Percentiles rank a stretch among this genome's conserved stretches.
phyloP scores from a whole-genome alignment of 225 moss, liverwort and hornwort species.

The Pleurozium schreberi region DNA sequence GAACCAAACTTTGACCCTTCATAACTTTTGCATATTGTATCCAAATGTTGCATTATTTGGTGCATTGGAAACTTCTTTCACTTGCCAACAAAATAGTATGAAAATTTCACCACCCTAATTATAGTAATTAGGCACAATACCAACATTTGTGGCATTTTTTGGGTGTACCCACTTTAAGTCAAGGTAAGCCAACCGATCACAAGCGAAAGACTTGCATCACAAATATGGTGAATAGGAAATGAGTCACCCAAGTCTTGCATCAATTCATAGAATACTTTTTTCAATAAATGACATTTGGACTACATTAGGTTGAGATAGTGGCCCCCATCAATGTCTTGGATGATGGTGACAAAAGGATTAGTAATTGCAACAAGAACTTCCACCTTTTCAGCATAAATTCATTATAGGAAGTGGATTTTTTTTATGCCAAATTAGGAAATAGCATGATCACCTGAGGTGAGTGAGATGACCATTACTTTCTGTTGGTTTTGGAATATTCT shows the following conservation, averaged over 20 bases:
- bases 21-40: too few relatives aligned
- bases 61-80: too few relatives aligned
- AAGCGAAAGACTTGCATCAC: neutral
- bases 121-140: too few relatives aligned
- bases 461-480: neutral
- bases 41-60: too few relatives aligned
- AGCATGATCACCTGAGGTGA: rapidly evolving
- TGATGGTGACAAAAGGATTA: neutral
- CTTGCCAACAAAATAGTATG: too few relatives aligned
- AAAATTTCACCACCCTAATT: too few relatives aligned
- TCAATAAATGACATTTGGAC: neutral
- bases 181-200: neutral
- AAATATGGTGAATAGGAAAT: too few relatives aligned
- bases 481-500: neutral
- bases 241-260: neutral
- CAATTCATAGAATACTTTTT: neutral
- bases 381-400: neutral
- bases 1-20: too few relatives aligned
- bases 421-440: neutral
- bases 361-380: neutral
- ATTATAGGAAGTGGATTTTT: rapidly evolving
- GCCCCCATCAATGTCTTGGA: neutral
- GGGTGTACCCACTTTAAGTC: too few relatives aligned
- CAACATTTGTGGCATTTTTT: too few relatives aligned
- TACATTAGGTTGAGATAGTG: neutral